Conservation (phyloP, 129 eudicot genomes). For the Sambucus nigra region DNA sequence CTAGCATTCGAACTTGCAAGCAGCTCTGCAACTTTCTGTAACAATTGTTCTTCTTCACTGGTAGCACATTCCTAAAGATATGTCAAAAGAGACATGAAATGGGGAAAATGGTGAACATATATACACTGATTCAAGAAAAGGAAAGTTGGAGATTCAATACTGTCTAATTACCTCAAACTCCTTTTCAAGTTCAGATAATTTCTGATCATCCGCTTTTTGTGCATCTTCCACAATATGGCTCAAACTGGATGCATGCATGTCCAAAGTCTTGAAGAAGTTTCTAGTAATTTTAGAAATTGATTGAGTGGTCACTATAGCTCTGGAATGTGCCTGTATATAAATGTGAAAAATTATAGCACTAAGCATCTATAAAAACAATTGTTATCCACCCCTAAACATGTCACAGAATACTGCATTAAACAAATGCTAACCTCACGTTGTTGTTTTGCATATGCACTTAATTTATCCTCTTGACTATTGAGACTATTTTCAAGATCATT, state of each 20-base stretch:
- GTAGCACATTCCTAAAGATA: constrained; percentile 47
- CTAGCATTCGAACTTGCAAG: constrained; percentile 52
- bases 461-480: constrained; percentile 33
- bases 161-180: constrained; percentile 38
- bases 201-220: constrained; percentile 21
- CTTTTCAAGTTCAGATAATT: constrained; percentile 29
- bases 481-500: constrained; percentile 38
- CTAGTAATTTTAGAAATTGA: constrained; percentile 25
- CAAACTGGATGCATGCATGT: constrained; percentile 24
- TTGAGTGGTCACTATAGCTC: constrained; percentile 43
- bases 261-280: constrained; percentile 37
- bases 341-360: not conserved
- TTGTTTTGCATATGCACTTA: constrained; percentile 36
- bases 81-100: not conserved
- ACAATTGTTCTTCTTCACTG: constrained; percentile 41
- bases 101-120: not conserved
- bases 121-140: not conserved
- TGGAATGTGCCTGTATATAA: constrained; percentile 28
- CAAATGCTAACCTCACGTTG: constrained; percentile 37
- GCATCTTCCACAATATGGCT: constrained; percentile 46
- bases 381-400: too few species aligned
- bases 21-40: constrained; percentile 56
- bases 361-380: not conserved
- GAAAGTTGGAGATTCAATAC: not conserved
- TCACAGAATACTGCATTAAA: too few species aligned